Evolutionary conservation across 305 asterid species (phyloP).

Genomic region (Fraxinus albicans): DNA sequence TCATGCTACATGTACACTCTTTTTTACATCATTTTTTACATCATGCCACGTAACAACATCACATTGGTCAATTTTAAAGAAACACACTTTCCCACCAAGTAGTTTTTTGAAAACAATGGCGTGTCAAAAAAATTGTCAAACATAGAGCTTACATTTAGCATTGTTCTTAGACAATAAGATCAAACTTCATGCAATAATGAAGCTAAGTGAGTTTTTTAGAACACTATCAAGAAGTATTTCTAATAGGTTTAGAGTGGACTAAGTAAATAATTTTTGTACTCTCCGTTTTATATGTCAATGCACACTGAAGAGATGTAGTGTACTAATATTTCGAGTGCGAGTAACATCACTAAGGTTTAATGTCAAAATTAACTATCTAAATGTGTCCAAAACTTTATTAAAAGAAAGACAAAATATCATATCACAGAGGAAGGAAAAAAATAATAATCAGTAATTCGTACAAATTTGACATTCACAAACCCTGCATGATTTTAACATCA

Average conservation of each 20-base stretch:
- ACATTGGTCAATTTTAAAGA: too few species aligned
- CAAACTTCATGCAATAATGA: neutral
- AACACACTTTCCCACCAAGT: too few species aligned
- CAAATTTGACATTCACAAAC: neutral
- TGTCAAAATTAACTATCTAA: too few species aligned
- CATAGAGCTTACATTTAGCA: too few species aligned
- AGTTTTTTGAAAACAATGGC: too few species aligned
- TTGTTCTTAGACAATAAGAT: neutral
- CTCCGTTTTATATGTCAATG: neutral
- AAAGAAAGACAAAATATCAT: neutral
- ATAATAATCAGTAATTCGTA: neutral
- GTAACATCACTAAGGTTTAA: neutral
- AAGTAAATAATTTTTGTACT: neutral
- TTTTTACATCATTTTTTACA: too few species aligned
- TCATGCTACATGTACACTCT: too few species aligned
- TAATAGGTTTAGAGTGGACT: neutral
- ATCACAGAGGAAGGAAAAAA: neutral
- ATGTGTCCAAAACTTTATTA: neutral
- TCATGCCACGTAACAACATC: too few species aligned
- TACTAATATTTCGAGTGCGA: neutral
- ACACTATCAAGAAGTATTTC: too few species aligned
- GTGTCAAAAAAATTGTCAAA: too few species aligned
- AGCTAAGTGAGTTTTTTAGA: too few species aligned
- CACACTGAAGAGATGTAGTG: neutral
- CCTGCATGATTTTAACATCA: neutral